Evolutionary conservation across 2,329 filamentous ascomycete genomes (phyloP).

Genomic region (Chaetomium strumarium): DNA sequence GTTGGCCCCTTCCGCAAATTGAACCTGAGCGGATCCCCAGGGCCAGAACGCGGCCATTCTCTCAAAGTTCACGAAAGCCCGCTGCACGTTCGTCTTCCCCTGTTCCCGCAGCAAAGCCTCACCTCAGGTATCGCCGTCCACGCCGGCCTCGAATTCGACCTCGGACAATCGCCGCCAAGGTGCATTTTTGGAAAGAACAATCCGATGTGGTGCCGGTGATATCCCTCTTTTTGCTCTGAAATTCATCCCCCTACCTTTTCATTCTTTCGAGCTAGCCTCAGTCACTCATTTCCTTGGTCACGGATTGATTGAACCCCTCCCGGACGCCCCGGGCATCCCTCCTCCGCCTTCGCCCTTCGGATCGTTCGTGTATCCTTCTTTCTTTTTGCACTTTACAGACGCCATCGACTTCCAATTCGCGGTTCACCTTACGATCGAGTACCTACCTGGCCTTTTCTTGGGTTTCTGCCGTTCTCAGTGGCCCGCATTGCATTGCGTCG

Average conservation of each 20-base stretch:
- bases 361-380: background rate
- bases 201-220: slow-evolving; percentile 8
- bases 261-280: slow-evolving; percentile 26
- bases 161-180: slow-evolving; percentile 9
- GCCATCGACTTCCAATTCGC: background rate
- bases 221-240: slow-evolving; percentile 4
- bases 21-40: slow-evolving; percentile 8
- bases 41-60: slow-evolving; percentile 14
- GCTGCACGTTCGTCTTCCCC: slow-evolving; percentile 6
- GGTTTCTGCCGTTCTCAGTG: too few species aligned
- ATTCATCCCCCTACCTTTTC: slow-evolving; percentile 10
- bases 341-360: background rate
- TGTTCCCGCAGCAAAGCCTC: slow-evolving; percentile 18
- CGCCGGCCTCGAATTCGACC: slow-evolving; percentile 18
- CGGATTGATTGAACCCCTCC: slow-evolving; percentile 2
- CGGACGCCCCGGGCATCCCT: background rate
- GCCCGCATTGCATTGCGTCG: slow-evolving; percentile 7
- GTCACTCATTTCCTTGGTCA: slow-evolving; percentile 25
- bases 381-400: background rate
- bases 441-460: too few species aligned
- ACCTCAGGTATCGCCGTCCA: slow-evolving; percentile 13
- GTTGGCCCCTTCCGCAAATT: slow-evolving; percentile 26
- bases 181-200: background rate
- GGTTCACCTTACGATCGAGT: background rate
- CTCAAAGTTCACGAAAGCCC: slow-evolving; percentile 19